Base-by-base conservation (phyloP, 2,329 filamentous ascomycete genomes). In the Decorospora gaudefroyi region DNA sequence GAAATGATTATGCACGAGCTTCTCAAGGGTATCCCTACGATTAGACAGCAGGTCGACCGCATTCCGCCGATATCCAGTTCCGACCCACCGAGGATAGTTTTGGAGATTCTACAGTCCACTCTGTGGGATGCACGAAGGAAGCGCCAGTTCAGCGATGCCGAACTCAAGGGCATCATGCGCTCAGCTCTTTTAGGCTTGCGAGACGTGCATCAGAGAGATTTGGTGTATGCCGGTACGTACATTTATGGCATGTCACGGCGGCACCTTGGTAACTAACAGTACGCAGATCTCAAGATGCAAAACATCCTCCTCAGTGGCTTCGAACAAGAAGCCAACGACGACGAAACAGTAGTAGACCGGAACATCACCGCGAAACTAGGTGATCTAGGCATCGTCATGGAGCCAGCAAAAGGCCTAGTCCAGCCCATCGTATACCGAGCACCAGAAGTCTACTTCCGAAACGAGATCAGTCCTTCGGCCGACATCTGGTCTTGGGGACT, bases 1-100 rank as follows among this genome's bases (percentile, higher is more conserved):
- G 46, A 49, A 16, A 49, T 49, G 46, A 27, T 49, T 11, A 49
- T 49, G 46, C 46, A 49, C 17, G 46, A 49, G 15, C 42, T 42
- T 12, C 42, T 49, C 33, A 49, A 49, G 11, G 46, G 28, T 17
- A 41, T 42, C 12, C 33, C 42, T 6, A 41, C 46, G 2, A 46
- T 49, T 25, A 19, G 46, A n/a, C 42, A 46, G 18, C 46, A 49
- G 31, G 29, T 49, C 7, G 46, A 49, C 29, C 46, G 46, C 25
- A 49, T 49, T 11, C 46, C 42, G 15, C 42, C 46, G 8, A 31
- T 38, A 8, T 37, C 37, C 2, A 35, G 30, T 11, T 21, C 27
- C 19, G 46, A 46, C 4, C 46, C 46, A 3, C 46, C 46, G 4
- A 39, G 42, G 4, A 42, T 49, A 4, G 46, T 49, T 6, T 37